phyloP scores from a whole-genome alignment of 2,329 filamentous ascomycete genomes.

The Paracoccidioides brasiliensis region DNA sequence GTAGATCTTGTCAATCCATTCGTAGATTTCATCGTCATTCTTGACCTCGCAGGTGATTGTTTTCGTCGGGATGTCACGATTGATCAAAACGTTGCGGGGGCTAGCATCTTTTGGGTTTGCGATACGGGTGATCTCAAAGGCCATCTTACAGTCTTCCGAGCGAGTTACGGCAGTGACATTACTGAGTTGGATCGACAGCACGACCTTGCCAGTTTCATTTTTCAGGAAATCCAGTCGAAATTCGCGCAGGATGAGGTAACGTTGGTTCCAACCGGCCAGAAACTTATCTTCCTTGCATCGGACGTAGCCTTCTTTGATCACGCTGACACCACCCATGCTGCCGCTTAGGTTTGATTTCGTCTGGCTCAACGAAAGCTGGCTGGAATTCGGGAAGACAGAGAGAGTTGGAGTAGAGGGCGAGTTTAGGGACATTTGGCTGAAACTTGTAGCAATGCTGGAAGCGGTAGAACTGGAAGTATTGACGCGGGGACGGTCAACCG shows the following conservation, averaged over 20 bases:
- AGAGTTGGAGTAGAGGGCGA: slow-evolving; percentile 53
- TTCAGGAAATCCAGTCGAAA: slow-evolving; percentile 92
- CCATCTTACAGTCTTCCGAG: slow-evolving; percentile 80
- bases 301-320: slow-evolving; percentile 53
- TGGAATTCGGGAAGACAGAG: slow-evolving; percentile 53
- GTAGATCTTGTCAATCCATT: slow-evolving; percentile 98
- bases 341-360: slow-evolving; percentile 46
- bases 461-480: slow-evolving; percentile 62
- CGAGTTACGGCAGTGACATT: slow-evolving; percentile 84
- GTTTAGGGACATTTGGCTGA: slow-evolving; percentile 53
- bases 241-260: slow-evolving; percentile 83
- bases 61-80: slow-evolving; percentile 67
- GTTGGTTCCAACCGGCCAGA: slow-evolving; percentile 77
- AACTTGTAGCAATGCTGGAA: slow-evolving; percentile 54
- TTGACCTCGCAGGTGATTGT: slow-evolving; percentile 88
- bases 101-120: slow-evolving; percentile 47
- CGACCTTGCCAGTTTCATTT: slow-evolving; percentile 71
- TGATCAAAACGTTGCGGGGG: slow-evolving; percentile 55
- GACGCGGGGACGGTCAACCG: slow-evolving; percentile 68
- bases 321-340: slow-evolving; percentile 53
- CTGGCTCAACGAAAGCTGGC: slow-evolving; percentile 56
- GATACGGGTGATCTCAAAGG: slow-evolving; percentile 80
- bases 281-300: slow-evolving; percentile 65
- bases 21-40: slow-evolving; percentile 90
- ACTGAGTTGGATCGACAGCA: slow-evolving; percentile 71